Percentiles rank a stretch among this genome's conserved stretches.
phyloP scores from a whole-genome alignment of 306 rosid species.

The Acacia confusa region DNA sequence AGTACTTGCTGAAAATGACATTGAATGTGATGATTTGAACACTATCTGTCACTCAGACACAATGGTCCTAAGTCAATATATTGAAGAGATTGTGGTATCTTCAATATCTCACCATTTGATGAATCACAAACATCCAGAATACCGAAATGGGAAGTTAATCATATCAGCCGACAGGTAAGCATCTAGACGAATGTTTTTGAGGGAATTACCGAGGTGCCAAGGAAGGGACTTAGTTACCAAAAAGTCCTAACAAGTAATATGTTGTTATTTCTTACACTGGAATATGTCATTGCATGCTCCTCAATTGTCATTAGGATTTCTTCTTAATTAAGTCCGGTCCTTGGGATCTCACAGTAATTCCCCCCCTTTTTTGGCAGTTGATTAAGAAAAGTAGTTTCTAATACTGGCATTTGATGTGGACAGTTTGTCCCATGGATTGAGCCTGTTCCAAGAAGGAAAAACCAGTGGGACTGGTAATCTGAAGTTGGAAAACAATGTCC shows the following conservation, averaged over 20 bases:
- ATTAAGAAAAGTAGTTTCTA: background rate
- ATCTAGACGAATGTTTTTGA: constrained; percentile 1
- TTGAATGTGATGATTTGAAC: constrained; percentile 70
- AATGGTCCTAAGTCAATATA: constrained; percentile 50
- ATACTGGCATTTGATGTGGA: constrained; percentile 35
- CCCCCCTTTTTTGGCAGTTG: background rate
- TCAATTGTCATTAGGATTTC: too few relatives aligned
- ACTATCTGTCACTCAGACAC: constrained; percentile 59
- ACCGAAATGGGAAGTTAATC: constrained; percentile 78
- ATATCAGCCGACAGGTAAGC: constrained; percentile 66
- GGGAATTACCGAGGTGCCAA: too few relatives aligned
- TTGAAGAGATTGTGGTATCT: constrained; percentile 63
- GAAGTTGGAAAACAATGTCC: constrained; percentile 56
- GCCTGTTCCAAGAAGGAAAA: constrained; percentile 68
- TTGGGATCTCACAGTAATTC: too few relatives aligned
- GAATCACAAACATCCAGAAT: constrained; percentile 55
- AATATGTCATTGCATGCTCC: too few relatives aligned
- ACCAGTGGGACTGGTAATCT: constrained; percentile 49
- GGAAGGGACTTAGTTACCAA: too few relatives aligned
- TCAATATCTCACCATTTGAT: constrained; percentile 68
- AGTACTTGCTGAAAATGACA: constrained; percentile 74
- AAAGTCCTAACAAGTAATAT: too few relatives aligned
- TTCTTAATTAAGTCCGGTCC: too few relatives aligned
- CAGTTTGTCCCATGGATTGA: constrained; percentile 75
- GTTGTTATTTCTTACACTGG: too few relatives aligned